phyloP scores from a whole-genome alignment of 257 asterid genomes.

The Linderniella brevidens region DNA sequence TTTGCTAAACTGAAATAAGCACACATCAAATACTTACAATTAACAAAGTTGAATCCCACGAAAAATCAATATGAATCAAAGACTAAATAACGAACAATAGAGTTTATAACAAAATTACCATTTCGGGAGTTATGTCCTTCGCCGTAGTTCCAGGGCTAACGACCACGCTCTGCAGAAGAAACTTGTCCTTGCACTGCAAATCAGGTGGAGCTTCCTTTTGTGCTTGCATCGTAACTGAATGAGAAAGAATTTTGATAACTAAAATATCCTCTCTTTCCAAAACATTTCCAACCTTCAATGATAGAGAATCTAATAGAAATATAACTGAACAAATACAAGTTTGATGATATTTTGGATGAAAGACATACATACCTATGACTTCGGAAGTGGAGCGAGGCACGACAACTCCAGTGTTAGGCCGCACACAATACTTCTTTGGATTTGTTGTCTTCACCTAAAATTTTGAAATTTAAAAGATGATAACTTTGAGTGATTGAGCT shows the following conservation, averaged over 20 bases:
- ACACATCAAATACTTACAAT: conserved; percentile 4
- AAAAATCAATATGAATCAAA: background rate
- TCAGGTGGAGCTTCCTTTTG: conserved; percentile 66
- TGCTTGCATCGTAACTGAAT: conserved; percentile 70
- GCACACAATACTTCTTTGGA: conserved; percentile 58
- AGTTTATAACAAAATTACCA: conserved; percentile 21
- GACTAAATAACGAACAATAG: background rate
- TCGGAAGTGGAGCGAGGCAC: conserved; percentile 35
- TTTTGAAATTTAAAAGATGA: conserved; percentile 4
- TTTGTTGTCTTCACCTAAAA: conserved; percentile 58
- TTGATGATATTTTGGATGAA: background rate
- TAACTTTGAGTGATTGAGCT: too few species aligned
- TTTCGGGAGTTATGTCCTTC: conserved; percentile 52
- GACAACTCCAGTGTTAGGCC: conserved; percentile 61
- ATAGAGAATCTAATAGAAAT: too few species aligned
- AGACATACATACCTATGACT: conserved; percentile 25
- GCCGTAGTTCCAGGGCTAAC: conserved; percentile 26
- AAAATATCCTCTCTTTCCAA: background rate
- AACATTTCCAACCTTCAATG: background rate
- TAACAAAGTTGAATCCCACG: background rate
- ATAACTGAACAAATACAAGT: too few species aligned
- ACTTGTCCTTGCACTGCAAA: conserved; percentile 67
- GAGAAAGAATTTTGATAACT: conserved; percentile 5
- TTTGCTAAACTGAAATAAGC: conserved; percentile 35
- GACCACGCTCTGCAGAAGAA: conserved; percentile 62